Conservation (phyloP, 148 eudicot species). For the Polygonum maritimum region DNA sequence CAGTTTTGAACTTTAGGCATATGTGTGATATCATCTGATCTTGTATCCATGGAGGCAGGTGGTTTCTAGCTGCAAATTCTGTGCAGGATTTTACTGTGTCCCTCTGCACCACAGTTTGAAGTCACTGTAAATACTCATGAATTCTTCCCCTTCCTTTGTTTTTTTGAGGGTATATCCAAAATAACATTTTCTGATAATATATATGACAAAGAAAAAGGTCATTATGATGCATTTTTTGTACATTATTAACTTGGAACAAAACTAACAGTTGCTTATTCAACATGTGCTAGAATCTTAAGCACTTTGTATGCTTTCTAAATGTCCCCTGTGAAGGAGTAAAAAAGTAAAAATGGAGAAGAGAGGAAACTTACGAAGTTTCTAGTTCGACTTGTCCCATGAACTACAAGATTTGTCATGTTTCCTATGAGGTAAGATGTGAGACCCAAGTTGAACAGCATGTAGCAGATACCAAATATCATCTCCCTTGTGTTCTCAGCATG, state of each 20-base stretch:
- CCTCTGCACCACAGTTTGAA: conserved; percentile 7
- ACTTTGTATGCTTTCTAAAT: too few relatives aligned
- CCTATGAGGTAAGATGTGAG: conserved; percentile 91
- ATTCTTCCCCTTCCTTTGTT: background rate
- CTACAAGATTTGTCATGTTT: conserved; percentile 93
- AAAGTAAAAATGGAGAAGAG: background rate
- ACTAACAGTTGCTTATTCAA: background rate
- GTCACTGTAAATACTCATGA: background rate
- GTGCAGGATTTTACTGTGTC: conserved; percentile 8
- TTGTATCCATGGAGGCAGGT: conserved; percentile 59
- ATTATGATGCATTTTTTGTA: background rate
- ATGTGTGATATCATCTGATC: conserved; percentile 78
- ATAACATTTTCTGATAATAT: background rate
- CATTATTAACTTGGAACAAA: background rate
- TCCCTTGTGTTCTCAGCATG: conserved; percentile 76
- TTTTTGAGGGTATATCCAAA: background rate
- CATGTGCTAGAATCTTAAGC: background rate
- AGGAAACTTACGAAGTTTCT: conserved; percentile 46
- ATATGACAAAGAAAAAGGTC: background rate
- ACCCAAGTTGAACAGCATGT: conserved; percentile 86
- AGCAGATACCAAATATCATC: conserved; percentile 67
- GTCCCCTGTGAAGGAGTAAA: too few relatives aligned
- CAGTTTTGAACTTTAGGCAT: conserved; percentile 88
- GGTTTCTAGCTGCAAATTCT: conserved; percentile 31
- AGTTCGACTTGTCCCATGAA: conserved; percentile 87